A percentile compares a stretch with the other conserved stretches of the same genome.
Evolutionary conservation across 202 grass and related monocot genomes (phyloP).

Genomic region (Setaria viridis): DNA sequence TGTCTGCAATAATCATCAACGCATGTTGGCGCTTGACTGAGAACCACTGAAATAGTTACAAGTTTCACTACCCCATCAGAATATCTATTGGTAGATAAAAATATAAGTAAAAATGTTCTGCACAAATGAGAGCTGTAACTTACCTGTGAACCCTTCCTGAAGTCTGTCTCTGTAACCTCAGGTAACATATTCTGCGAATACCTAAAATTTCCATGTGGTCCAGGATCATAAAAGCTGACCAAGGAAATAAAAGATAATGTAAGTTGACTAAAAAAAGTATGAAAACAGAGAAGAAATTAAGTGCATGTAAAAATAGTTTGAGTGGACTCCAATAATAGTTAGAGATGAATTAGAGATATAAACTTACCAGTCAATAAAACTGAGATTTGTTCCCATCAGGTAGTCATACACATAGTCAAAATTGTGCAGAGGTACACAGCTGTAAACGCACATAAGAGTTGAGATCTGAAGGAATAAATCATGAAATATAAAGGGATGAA

Average conservation of each 20-base stretch:
- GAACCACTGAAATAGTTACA: conserved; percentile 76
- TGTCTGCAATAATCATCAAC: conserved; percentile 73
- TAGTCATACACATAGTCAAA: conserved; percentile 77
- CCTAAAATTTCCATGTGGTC: conserved; percentile 86
- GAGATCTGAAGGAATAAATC: conserved; percentile 1
- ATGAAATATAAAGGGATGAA: conserved; percentile 26
- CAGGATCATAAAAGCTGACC: conserved; percentile 79
- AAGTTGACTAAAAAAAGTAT: conserved; percentile 11
- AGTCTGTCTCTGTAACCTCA: conserved; percentile 65
- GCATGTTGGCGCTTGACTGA: conserved; percentile 81
- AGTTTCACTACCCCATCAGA: conserved; percentile 13
- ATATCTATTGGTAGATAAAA: background rate
- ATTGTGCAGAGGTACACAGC: conserved; percentile 78
- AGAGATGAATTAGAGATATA: background rate
- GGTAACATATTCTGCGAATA: conserved; percentile 78
- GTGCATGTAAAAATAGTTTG: background rate
- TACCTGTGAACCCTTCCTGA: conserved; percentile 88
- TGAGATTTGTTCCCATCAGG: conserved; percentile 73
- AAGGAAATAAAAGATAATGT: conserved; percentile 6
- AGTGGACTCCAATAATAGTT: background rate
- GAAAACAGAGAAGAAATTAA: background rate
- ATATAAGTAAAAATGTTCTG: background rate
- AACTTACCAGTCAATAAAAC: conserved; percentile 79
- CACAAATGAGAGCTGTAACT: conserved; percentile 9
- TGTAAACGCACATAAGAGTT: conserved; percentile 46